A percentile compares a stretch with the other conserved stretches of the same genome.
phyloP scores from a whole-genome alignment of 805 yeast species.

The Yarrowia phangngaensis region DNA sequence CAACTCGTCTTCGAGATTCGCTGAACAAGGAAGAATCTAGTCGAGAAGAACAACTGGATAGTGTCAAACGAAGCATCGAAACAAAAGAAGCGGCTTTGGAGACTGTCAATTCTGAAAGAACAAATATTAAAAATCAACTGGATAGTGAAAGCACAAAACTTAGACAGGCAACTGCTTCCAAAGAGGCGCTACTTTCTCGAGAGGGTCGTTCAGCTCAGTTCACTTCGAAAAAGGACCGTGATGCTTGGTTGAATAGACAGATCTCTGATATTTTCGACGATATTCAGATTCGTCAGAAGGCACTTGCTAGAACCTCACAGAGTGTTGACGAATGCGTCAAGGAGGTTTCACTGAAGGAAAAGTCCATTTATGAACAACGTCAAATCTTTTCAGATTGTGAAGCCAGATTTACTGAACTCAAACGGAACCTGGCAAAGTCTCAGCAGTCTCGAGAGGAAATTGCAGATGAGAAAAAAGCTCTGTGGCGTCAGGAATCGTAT shows the following conservation, averaged over 20 bases:
- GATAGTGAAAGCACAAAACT: not conserved
- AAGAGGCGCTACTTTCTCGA: constrained; percentile 13
- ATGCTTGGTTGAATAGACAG: constrained; percentile 60
- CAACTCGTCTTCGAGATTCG: constrained; percentile 2
- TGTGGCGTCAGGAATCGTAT: constrained; percentile 79
- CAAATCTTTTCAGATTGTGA: constrained; percentile 12
- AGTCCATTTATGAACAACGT: constrained; percentile 25
- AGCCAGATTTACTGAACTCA: constrained; percentile 16
- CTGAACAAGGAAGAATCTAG: constrained; percentile 1
- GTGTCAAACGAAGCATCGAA: constrained; percentile 22
- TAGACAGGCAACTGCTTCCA: not conserved
- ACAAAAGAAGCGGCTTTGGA: constrained; percentile 26
- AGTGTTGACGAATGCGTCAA: constrained; percentile 31
- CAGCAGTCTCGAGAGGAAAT: constrained; percentile 37
- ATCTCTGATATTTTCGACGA: constrained; percentile 42
- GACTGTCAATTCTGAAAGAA: not conserved
- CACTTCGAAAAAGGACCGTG: constrained; percentile 53
- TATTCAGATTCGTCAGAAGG: constrained; percentile 36
- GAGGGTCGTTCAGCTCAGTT: constrained; percentile 54
- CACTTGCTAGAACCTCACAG: not conserved
- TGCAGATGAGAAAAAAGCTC: constrained; percentile 61
- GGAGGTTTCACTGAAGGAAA: constrained; percentile 17
- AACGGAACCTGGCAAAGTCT: constrained; percentile 24
- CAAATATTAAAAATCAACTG: constrained; percentile 1
- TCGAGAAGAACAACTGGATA: constrained; percentile 43